These are phyloP conservation scores for Entoloma clypeatum DNA, from an alignment of 1,284 basidiomycete species.

Conservation along the genomic window DNA sequence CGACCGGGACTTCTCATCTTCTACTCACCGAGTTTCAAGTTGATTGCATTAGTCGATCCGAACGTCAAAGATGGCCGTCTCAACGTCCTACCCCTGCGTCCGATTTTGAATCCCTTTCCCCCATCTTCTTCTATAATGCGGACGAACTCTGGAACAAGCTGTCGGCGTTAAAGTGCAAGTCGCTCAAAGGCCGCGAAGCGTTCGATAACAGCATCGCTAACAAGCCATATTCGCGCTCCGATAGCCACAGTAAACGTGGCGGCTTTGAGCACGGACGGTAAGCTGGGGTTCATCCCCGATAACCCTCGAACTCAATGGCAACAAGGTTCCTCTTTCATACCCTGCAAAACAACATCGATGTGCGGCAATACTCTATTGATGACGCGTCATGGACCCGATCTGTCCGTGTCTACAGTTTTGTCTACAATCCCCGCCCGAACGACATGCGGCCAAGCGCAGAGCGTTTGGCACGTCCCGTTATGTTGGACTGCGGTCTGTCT, in stretches of 20 bases:
- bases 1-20: conserved; percentile 32
- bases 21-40: conserved; percentile 28
- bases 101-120: conserved; percentile 38
- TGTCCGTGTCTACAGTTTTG: conserved; percentile 28
- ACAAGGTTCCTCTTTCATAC: conserved; percentile 14
- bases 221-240: conserved; percentile 19
- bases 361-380: conserved; percentile 23
- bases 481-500: conserved; percentile 34
- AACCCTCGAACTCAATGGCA: too few relatives aligned
- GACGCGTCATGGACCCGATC: conserved; percentile 25
- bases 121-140: conserved; percentile 28
- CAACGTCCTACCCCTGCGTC: conserved; percentile 6
- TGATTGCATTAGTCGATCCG: conserved; percentile 8
- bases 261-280: conserved; percentile 39
- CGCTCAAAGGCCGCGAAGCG: conserved; percentile 13
- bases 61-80: conserved; percentile 9
- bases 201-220: conserved; percentile 33
- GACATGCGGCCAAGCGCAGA: conserved; percentile 28
- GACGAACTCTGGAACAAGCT: conserved; percentile 30
- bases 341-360: conserved; percentile 22
- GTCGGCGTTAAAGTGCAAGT: conserved; percentile 26
- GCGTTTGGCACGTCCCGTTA: conserved; percentile 23
- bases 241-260: conserved; percentile 25
- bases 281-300: background rate
- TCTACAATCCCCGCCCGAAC: conserved; percentile 26